Base-by-base conservation (phyloP, 257 asterid genomes). In the Prunella vulgaris region DNA sequence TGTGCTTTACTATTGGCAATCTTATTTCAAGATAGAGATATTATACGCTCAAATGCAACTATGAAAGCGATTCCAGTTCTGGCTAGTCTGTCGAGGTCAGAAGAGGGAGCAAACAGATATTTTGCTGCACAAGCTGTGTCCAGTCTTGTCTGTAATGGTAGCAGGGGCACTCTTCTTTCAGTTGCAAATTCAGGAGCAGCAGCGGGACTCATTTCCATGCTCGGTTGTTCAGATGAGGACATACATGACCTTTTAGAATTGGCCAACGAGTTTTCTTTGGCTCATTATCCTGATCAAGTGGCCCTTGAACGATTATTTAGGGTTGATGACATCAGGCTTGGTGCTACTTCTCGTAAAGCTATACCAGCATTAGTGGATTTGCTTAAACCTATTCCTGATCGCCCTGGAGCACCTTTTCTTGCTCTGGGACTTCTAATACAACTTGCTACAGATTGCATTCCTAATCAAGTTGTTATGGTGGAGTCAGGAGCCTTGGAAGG, bases 161-260 rank as follows among this genome's bases (percentile, higher is more conserved):
- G 93, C 96, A 81, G 99, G 79, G 99, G 99, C 74, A 94, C 99
- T 75, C 99, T 94, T 80, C 92, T 94, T 35, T 94, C 99, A 44
- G 96, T 91, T 72, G 96, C 99, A 33, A 94, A 91, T 80, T 91
- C 99, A 48, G 99, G 99, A 52, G 90, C 92, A 18, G 91, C 99
- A 9, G 82, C 83, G 5, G 99, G 99, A 70, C 96, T 94, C 79
- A 89, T 94, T 70, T 80, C 93, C 61, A 79, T 90, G 83, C 93
- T 94, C 70, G 99, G 99, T 42, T 94, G 97, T 81, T 87, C 96
- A 64, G 97, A 94, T 74, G 88, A 54, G 60, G 97, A 87, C 70
- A 89, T 94, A 49, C 33, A 27, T 6, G 93, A 94, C 83, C 97
- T 94, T 75, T 82, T 94, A 17, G 90, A 91, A 81, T 77, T 91